These are phyloP conservation scores for Alloteropsis semialata DNA, from an alignment of 176 grass and related monocot genomes.

Conservation along the genomic window DNA sequence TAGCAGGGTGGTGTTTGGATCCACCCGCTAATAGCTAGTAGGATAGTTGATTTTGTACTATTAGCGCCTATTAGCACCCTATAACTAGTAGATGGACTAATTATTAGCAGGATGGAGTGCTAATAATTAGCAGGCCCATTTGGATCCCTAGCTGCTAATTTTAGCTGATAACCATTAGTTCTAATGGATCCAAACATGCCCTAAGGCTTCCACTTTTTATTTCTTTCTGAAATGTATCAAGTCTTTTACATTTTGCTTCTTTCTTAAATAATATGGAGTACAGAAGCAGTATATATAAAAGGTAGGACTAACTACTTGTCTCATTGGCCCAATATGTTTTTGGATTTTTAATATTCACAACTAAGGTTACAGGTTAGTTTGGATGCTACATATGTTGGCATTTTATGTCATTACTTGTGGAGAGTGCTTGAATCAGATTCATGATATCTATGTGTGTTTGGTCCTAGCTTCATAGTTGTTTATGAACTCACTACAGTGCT, in stretches of 20 bases:
- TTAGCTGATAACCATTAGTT: too few species aligned
- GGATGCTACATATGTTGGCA: not conserved
- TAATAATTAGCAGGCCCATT: too few species aligned
- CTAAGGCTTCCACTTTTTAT: not conserved
- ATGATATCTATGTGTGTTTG: not conserved
- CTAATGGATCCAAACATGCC: too few species aligned
- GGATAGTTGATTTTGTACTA: too few species aligned
- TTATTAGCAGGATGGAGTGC: too few species aligned
- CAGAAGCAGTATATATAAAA: not conserved
- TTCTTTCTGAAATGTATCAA: not conserved
- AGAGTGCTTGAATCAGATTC: constrained; percentile 8
- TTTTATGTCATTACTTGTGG: not conserved
- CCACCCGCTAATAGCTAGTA: too few species aligned
- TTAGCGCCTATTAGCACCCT: too few species aligned
- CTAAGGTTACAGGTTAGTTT: not conserved
- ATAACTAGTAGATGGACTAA: too few species aligned
- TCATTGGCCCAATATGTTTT: not conserved
- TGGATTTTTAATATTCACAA: not conserved
- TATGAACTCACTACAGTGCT: constrained; percentile 1
- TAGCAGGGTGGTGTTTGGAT: too few species aligned
- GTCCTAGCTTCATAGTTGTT: not conserved
- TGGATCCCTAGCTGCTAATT: too few species aligned
- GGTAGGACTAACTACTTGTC: not conserved
- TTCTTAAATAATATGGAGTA: not conserved
- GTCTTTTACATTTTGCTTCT: not conserved